Evolutionary conservation across 257 asterid genomes (phyloP), one percentile per base, ranked within the genome.

Genomic region (Rauvolfia tetraphylla): DNA sequence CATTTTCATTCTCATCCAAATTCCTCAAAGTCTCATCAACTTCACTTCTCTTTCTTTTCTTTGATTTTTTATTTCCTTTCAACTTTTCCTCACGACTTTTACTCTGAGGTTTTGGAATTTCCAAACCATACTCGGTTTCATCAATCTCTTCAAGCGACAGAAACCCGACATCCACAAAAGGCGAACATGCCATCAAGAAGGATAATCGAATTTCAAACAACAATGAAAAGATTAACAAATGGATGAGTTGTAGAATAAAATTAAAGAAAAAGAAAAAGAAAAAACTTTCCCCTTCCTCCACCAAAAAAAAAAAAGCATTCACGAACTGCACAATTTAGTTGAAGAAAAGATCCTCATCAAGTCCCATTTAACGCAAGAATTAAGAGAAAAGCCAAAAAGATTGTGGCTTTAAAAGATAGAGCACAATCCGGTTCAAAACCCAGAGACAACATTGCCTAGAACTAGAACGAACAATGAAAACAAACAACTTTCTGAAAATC

Each of bases 141-240:
- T 92, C 96, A 34, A 95, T 89, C 90, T 95, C 99, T 82, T 95
- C 98, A 66, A 95, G 98, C 2, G 89, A 79, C 59, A 95, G 84
- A 87, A 95, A 90, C 38, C 99, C 99, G 92, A 83, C 91, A 85
- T 41, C 39, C 68, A 25, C 20, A 25, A 66, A 80, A 39, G 36
- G 66, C 4, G 7, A 29, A 33, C 12, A 2, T 33, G 61, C 18
- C 25, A 54, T 33, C 70, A 38, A 58, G 9, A 5, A 11, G 13
- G 1, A 54, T 66, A 27, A 23, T n/a, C 0, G n/a, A 56, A 42
- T 29, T 51, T 22, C 44, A 39, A 72, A 75, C 6, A 38, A 38
- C n/a, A 22, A 18, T 36, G 39, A 29, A 20, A 70, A 53, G 12
- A 20, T 46, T 29, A 29, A 23, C 46, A 70, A 75, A 27, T 23